These are phyloP conservation scores for Ceratocystis papillata DNA, from an alignment of 2,329 filamentous ascomycete species.

Conservation along the genomic window DNA sequence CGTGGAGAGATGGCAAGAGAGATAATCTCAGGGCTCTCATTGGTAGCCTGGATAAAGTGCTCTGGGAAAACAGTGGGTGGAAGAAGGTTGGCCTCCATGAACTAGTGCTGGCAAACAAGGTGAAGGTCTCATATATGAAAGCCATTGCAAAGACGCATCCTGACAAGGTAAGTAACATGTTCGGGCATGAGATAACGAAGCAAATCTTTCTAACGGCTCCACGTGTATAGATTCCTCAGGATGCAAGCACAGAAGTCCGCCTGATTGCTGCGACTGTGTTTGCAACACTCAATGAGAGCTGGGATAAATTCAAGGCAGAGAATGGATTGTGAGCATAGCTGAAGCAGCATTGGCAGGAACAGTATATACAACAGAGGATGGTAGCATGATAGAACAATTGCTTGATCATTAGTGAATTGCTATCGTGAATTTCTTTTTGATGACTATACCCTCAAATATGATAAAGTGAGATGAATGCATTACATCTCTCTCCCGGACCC, in stretches of 20 bases:
- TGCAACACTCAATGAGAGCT: constrained; percentile 58
- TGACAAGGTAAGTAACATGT: constrained; percentile 65
- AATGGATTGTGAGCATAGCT: constrained; percentile 44
- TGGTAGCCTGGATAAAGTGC: constrained; percentile 72
- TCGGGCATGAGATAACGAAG: background rate
- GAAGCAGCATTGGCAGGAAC: background rate
- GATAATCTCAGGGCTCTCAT: constrained; percentile 85
- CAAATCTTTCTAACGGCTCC: constrained; percentile 15
- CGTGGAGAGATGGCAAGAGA: constrained; percentile 83
- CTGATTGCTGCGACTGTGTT: constrained; percentile 58
- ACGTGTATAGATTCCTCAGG: constrained; percentile 46
- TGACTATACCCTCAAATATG: constrained; percentile 11
- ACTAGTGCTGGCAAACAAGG: constrained; percentile 81
- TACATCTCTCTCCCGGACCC: background rate
- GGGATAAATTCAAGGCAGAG: constrained; percentile 62
- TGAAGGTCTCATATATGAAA: constrained; percentile 98
- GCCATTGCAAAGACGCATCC: constrained; percentile 97
- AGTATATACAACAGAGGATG: background rate
- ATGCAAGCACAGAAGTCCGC: constrained; percentile 52
- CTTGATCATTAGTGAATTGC: constrained; percentile 9
- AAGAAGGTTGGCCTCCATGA: constrained; percentile 94
- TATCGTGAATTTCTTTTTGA: constrained; percentile 20
- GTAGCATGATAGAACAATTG: background rate
- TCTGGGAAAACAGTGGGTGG: constrained; percentile 91
- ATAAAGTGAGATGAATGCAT: constrained; percentile 4